Evolutionary conservation across 352 stramenopile genomes (phyloP), one percentile per base, ranked within the genome.

Genomic region (Blastocystis sp.): DNA sequence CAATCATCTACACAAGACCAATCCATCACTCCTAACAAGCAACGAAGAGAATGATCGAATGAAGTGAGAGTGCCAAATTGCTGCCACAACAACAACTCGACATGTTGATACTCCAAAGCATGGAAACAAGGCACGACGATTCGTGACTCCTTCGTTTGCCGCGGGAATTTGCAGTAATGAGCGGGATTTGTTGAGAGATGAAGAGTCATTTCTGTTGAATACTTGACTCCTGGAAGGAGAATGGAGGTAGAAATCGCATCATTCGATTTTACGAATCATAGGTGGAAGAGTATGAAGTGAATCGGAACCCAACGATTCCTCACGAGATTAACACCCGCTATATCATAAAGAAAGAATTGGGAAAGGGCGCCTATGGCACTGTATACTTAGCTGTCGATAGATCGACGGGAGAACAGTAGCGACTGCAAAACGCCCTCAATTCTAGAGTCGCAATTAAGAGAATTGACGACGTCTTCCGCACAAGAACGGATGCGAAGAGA

Each of bases 401-500:
- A 59, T 21, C 9, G 7, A 77, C 78, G 38, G 45, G 53, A 88
- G 40, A 70, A 59, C 45, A 84, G 74, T 84, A 10, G 17, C 45
- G 19, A n/a, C 23, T 21, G 19, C 10, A 74, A 23, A 17, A 10
- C 11, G 17, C 11, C 1, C 17, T 48, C 21, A 48, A 41, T 41
- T 81, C 45, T 77, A 88, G 67, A 79, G 78, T 88, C 4, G 78
- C 78, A 34, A 88, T 88, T 45, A 88, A 88, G 53, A 60, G 78
- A 56, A 88, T 88, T 60, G 78, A 88, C 45, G 78, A 88, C 65
- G 78, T 88, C 28, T 88, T 88, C 76, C 62, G 78, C n/a, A 77
- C 78, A 48, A 88, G 53, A 77, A 77, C 62, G 14, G 78, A 88
- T 61, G 78, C 78, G 19, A 88, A 88, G 60, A 34, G 78, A 41